Conservation (phyloP, 192 early-diverging fungal species). For the Linnemannia zychae region DNA sequence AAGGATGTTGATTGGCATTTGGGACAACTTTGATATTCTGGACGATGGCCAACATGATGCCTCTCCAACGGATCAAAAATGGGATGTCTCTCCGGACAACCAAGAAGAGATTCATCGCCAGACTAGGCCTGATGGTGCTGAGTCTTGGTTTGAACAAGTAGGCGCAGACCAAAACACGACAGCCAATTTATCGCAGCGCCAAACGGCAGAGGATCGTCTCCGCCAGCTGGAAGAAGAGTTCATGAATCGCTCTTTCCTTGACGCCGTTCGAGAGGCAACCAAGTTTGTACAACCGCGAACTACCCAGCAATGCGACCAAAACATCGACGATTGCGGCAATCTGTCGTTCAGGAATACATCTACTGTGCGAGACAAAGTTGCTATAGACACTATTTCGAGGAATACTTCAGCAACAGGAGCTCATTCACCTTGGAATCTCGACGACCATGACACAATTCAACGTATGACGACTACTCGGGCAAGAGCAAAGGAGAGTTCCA, state of each 20-base stretch:
- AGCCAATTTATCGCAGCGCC: background rate
- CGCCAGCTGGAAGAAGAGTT: conserved; percentile 6
- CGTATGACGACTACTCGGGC: conserved; percentile 13
- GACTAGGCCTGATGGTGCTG: background rate
- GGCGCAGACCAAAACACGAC: background rate
- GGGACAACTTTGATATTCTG: conserved; percentile 36
- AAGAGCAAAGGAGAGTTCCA: background rate
- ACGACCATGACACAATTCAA: background rate
- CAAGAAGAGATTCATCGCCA: background rate
- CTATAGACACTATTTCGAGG: background rate
- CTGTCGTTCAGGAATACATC: background rate
- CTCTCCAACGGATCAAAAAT: background rate
- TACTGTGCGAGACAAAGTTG: background rate
- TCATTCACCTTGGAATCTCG: background rate
- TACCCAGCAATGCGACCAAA: background rate
- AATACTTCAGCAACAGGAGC: background rate
- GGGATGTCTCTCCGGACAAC: no score
- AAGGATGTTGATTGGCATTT: conserved; percentile 5
- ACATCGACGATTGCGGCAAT: background rate
- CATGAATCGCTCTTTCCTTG: conserved; percentile 14
- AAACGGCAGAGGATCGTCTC: background rate
- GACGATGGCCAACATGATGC: background rate
- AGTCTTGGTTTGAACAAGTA: background rate
- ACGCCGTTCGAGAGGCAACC: background rate
- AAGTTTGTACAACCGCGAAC: background rate